Evolutionary conservation across 495 filamentous ascomycete genomes (phyloP).

Genomic region (Achaetomiella virescens): DNA sequence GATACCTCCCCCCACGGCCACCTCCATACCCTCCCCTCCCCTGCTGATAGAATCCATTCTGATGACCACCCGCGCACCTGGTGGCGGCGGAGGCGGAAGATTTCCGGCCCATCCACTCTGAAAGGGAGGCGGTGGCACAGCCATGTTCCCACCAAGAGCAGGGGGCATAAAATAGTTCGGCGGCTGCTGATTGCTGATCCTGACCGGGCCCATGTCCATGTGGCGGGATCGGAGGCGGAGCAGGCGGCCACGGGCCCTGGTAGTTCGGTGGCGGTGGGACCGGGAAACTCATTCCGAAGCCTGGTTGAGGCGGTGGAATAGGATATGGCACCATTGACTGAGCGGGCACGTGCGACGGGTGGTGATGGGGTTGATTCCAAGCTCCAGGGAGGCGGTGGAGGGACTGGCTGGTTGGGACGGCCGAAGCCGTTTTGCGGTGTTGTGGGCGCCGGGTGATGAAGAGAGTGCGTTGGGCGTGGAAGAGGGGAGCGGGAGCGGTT

Average conservation of each 20-base stretch:
- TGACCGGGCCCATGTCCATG: too few species aligned
- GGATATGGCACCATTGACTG: not conserved
- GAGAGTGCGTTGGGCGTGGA: constrained; percentile 3
- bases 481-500: not conserved
- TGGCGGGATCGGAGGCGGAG: constrained; percentile 42
- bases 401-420: constrained; percentile 22
- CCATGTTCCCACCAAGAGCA: not conserved
- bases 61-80: constrained; percentile 21
- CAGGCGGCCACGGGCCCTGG: constrained; percentile 44
- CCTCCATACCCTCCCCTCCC: not conserved
- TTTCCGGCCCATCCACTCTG: constrained; percentile 16
- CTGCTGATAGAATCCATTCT: constrained; percentile 25
- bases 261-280: constrained; percentile 43
- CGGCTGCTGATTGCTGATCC: not conserved
- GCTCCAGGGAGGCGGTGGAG: constrained; percentile 24
- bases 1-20: constrained; percentile 14
- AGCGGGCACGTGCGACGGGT: not conserved
- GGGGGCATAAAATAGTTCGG: not conserved
- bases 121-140: constrained; percentile 7
- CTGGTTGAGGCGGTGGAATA: constrained; percentile 12
- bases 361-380: constrained; percentile 20
- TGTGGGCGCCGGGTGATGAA: constrained; percentile 3
- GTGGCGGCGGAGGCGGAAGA: constrained; percentile 22
- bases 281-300: constrained; percentile 14
- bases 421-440: constrained; percentile 29